Conservation (phyloP, 495 filamentous ascomycete species). For the Sabuloglossum arenarium region DNA sequence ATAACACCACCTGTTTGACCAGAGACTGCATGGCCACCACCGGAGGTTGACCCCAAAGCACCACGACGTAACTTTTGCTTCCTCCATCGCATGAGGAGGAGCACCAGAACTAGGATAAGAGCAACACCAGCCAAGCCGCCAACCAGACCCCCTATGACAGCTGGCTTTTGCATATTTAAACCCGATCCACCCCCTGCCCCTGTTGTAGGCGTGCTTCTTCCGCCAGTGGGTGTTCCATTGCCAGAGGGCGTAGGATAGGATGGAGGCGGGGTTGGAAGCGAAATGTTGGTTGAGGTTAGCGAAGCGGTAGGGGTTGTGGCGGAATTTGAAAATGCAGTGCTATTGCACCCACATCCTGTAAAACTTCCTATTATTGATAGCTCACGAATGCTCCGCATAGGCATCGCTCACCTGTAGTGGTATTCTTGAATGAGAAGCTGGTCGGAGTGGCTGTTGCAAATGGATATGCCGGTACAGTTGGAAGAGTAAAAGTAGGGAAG, state of each 20-base stretch:
- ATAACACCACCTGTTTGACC: conserved; percentile 11
- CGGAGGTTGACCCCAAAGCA: not conserved
- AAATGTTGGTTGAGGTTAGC: not conserved
- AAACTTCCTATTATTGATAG: not conserved
- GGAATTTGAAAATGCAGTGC: not conserved
- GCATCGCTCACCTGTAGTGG: not conserved
- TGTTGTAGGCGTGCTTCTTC: not conserved
- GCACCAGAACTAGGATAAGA: conserved; percentile 30
- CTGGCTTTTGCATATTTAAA: not conserved
- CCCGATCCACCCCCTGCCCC: not conserved
- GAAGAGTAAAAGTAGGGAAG: not conserved
- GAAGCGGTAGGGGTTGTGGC: not conserved
- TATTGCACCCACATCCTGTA: not conserved
- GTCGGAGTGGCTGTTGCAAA: not conserved
- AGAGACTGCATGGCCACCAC: conserved; percentile 1
- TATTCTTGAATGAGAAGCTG: not conserved
- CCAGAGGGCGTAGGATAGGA: not conserved
- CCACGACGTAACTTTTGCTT: conserved; percentile 18
- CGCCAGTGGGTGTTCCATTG: not conserved
- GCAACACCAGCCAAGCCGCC: conserved; percentile 43
- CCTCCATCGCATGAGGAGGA: conserved; percentile 35
- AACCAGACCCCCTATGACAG: conserved; percentile 42
- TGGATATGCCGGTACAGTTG: not conserved
- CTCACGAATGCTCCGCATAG: not conserved
- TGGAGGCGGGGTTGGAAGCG: not conserved